Evolutionary conservation across 257 asterid species (phyloP).

Genomic region (Nicotiana tomentosiformis): DNA sequence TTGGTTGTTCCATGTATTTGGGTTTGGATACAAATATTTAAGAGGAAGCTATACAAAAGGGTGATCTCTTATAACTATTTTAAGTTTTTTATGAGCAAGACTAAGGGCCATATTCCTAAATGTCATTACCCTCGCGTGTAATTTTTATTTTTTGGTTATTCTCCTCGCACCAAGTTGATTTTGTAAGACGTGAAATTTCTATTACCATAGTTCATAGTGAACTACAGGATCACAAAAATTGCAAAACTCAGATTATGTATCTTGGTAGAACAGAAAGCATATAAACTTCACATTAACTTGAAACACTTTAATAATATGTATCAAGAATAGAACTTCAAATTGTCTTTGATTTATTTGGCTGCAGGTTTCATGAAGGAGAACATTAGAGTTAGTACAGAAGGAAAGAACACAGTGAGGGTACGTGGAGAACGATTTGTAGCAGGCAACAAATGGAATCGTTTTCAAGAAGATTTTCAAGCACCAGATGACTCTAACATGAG

Average conservation of each 20-base stretch:
- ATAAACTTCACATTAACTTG: neutral
- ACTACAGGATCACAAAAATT: no score
- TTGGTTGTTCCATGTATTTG: neutral
- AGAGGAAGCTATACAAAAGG: no score
- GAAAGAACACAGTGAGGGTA: constrained; percentile 42
- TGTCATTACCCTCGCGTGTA: no score
- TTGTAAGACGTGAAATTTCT: no score
- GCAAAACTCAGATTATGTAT: no score
- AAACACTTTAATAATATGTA: neutral
- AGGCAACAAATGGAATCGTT: constrained; percentile 72
- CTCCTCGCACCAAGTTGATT: no score
- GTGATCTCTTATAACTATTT: no score
- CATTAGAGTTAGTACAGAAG: constrained; percentile 60
- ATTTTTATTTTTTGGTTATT: no score
- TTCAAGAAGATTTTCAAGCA: constrained; percentile 57
- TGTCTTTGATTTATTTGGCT: neutral
- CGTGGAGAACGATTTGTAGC: constrained; percentile 56
- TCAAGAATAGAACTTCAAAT: neutral
- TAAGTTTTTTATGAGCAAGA: no score
- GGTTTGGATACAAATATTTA: no score
- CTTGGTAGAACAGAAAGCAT: neutral
- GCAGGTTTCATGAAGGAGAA: constrained; percentile 58
- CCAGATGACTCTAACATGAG: constrained; percentile 47
- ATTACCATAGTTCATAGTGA: no score
- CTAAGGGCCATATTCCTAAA: no score